Percentiles rank a stretch among this genome's conserved stretches.
Evolutionary conservation across 495 filamentous ascomycete genomes (phyloP).

Genomic region (Daldinia bambusicola): DNA sequence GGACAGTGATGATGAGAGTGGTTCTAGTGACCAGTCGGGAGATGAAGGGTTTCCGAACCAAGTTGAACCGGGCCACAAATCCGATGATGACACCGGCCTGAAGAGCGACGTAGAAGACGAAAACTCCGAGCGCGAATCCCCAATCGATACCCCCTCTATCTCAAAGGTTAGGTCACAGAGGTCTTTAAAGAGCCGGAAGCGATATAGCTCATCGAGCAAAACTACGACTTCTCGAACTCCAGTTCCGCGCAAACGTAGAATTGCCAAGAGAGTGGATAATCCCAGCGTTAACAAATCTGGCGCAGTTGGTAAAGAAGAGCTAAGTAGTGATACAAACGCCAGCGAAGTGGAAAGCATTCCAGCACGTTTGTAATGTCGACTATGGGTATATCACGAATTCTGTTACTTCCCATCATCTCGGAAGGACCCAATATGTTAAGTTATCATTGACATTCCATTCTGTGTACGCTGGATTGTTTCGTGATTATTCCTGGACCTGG

Average conservation of each 20-base stretch:
- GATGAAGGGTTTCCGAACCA: slow-evolving; percentile 2
- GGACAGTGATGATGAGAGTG: slow-evolving; percentile 2
- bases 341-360: slow-evolving; percentile 46
- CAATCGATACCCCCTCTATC: slow-evolving; percentile 22
- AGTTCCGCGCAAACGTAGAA: neutral
- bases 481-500: neutral
- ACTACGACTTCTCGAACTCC: neutral
- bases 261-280: slow-evolving; percentile 7
- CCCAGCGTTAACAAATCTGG: slow-evolving; percentile 16
- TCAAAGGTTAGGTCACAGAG: slow-evolving; percentile 13
- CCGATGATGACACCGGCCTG: slow-evolving; percentile 8
- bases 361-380: slow-evolving; percentile 16
- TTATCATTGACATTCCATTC: neutral
- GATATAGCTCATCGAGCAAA: slow-evolving; percentile 12
- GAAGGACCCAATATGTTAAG: neutral
- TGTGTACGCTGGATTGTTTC: neutral
- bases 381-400: neutral
- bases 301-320: slow-evolving; percentile 20
- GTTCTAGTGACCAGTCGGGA: neutral
- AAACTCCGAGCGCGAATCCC: slow-evolving; percentile 1
- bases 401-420: neutral
- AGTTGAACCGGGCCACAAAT: neutral
- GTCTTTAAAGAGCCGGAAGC: slow-evolving; percentile 8
- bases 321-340: slow-evolving; percentile 48
- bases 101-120: neutral